Evolutionary conservation across 192 early-diverging fungal species (phyloP), one percentile per base, ranked within the genome.

Genomic region (Coemansia sp.): DNA sequence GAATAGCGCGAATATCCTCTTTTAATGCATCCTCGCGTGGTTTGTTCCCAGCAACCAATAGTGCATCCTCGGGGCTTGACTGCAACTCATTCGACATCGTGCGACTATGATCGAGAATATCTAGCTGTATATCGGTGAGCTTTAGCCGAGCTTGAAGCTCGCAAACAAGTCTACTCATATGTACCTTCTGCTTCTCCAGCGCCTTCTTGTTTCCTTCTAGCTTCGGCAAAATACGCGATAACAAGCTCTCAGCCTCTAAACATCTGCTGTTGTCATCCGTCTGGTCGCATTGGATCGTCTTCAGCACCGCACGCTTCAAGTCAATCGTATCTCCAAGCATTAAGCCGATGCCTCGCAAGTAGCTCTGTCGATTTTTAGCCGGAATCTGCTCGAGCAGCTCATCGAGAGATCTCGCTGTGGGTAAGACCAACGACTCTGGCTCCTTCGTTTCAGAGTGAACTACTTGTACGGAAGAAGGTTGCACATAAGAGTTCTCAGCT

Each of bases 51-150:
- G 26, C 34, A 35, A 26, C 33, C 2, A 34, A n/a, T 21, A 43
- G 44, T 38, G 35, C n/a, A 46, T 18, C 18, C 1, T 14, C 44
- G 4, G 16, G 18, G 4, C 2, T 18, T 14, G 44, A 26, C 51
- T 53, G 51, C 6, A 49, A 36, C 18, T 14, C 57, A 38, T 59
- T 7, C 6, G 35, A 36, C 6, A 15, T n/a, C 9, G 8, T 59
- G 34, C 57, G 57, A 9, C 57, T 44, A 45, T 69, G 64, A 0
- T 44, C 58, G 2, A 69, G 41, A 33, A 65, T 41, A 4, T 21
- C 60, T 18, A 69, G 41, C 67, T 72, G 65, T 21, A 64, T 63
- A 14, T 64, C 58, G 21, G 64, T 55, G 39, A 78, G 62, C 15
- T 43, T 57, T 34, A 63, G 2, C 41, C 41, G 39, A 1, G 70